Base-by-base conservation (phyloP, 2,329 filamentous ascomycete genomes). In the Aspergillus sp. region DNA sequence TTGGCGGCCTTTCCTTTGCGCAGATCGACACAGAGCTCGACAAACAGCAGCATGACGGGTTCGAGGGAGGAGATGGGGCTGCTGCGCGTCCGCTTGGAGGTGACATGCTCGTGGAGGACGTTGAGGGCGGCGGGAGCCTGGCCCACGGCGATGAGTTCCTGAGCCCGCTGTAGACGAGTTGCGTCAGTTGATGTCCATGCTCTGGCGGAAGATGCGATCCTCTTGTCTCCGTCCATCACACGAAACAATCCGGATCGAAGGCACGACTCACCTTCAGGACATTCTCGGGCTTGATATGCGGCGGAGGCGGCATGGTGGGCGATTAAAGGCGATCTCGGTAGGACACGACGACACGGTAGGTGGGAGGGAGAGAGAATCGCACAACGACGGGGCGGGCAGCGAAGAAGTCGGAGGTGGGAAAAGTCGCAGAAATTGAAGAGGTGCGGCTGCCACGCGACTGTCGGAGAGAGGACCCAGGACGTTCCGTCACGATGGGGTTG, bases 1-100 rank as follows among this genome's bases (percentile, higher is more conserved):
- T 99, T 99, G 74, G 93, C 94, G 56, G 94, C 83, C 78, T 99
- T 99, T 66, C 94, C 94, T 79, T 97, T 99, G 79, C 94, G 91
- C 67, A 96, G 86, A 70, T 97, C 93, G 68, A 99, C 94, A 63
- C 89, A 96, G 54, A 97, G 84, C 77, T 97, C 91, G 68, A 99
- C 93, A 70, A 99, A 87, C 63, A 96, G 87, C 76, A 97, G 82
- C 92, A 99, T 97, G 62, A 99, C 93, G 61, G 94, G 94, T 85
- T 99, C 94, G 70, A 99, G 80, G 49, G 92, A 95, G 60, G 88
- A 84, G 81, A 97, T 97, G 66, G 94, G 92, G 67, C 90, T 94
- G 86, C 95, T 97, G 72, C 94, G 90, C 67, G 92, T 96, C 67
- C 94, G 85, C 82, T 99, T 99, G 62, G 90, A 96, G 67, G 91